A percentile compares a stretch with the other conserved stretches of the same genome.
phyloP scores from a whole-genome alignment of 2,329 filamentous ascomycete species.

The Claviceps sp. region DNA sequence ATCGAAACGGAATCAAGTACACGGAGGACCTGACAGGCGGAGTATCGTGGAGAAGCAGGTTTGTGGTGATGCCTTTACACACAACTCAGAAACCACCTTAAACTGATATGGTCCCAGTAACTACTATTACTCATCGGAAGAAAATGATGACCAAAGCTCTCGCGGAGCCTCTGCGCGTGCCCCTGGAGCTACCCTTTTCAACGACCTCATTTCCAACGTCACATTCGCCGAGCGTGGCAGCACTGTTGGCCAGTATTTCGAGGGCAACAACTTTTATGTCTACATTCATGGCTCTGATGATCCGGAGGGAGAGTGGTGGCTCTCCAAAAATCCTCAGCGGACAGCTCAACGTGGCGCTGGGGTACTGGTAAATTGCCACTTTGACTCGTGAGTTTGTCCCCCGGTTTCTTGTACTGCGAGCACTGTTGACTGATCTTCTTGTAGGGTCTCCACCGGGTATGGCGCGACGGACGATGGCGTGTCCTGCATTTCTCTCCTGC shows the following conservation, averaged over 20 bases:
- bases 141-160: background rate
- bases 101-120: background rate
- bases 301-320: constrained; percentile 62
- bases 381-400: constrained; percentile 47
- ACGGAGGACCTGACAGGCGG: constrained; percentile 25
- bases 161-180: constrained; percentile 3
- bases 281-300: constrained; percentile 78
- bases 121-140: background rate
- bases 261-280: constrained; percentile 82
- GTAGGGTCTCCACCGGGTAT: constrained; percentile 78
- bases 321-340: constrained; percentile 24
- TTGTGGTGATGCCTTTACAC: background rate
- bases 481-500: constrained; percentile 73
- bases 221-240: constrained; percentile 34
- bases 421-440: background rate
- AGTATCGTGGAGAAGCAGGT: constrained; percentile 11
- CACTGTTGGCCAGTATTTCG: constrained; percentile 59
- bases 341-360: constrained; percentile 50
- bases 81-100: background rate
- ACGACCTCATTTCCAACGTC: constrained; percentile 67
- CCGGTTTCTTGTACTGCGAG: background rate
- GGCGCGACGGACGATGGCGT: constrained; percentile 92
- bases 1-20: constrained; percentile 41
- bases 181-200: constrained; percentile 50
- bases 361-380: constrained; percentile 88